Conservation (phyloP, 2,329 filamentous ascomycete genomes). For the Alternaria atra region DNA sequence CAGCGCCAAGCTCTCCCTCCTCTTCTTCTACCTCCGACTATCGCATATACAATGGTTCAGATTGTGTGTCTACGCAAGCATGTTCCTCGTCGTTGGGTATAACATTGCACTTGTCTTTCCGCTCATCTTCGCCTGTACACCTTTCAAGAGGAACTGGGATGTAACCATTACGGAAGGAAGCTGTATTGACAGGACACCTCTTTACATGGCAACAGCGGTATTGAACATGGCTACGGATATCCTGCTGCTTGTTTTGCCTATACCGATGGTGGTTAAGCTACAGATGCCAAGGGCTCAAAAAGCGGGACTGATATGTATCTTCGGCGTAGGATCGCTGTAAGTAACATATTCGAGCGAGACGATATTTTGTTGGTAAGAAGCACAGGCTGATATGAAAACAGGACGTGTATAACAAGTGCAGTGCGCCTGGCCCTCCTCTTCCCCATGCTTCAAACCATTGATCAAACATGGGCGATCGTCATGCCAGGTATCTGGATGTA, state of each 20-base stretch:
- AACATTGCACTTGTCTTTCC: constrained; percentile 30
- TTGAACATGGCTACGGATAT: constrained; percentile 33
- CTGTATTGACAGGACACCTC: constrained; percentile 28
- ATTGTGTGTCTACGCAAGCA: constrained; percentile 21
- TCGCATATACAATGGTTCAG: constrained; percentile 23
- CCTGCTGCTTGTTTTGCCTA: constrained; percentile 25
- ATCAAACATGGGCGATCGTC: constrained; percentile 26
- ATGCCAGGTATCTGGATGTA: constrained; percentile 25
- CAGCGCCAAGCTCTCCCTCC: constrained; percentile 32
- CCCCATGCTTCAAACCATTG: constrained; percentile 17
- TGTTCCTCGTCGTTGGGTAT: constrained; percentile 32
- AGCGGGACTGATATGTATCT: constrained; percentile 28
- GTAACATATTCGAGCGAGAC: neutral
- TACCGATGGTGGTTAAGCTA: constrained; percentile 30
- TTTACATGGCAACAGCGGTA: constrained; percentile 33
- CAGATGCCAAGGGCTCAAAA: constrained; percentile 28
- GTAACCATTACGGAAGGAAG: constrained; percentile 21
- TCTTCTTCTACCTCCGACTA: constrained; percentile 29
- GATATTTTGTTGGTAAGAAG: no score
- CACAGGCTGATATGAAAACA: neutral
- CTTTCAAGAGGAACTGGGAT: constrained; percentile 28
- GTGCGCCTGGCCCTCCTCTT: constrained; percentile 17
- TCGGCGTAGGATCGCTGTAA: constrained; percentile 28
- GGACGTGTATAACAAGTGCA: constrained; percentile 19
- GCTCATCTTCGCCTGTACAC: constrained; percentile 32